Evolutionary conservation across 371 early-diverging fungal species (phyloP).

Genomic region (Rhizopus arrhizus): DNA sequence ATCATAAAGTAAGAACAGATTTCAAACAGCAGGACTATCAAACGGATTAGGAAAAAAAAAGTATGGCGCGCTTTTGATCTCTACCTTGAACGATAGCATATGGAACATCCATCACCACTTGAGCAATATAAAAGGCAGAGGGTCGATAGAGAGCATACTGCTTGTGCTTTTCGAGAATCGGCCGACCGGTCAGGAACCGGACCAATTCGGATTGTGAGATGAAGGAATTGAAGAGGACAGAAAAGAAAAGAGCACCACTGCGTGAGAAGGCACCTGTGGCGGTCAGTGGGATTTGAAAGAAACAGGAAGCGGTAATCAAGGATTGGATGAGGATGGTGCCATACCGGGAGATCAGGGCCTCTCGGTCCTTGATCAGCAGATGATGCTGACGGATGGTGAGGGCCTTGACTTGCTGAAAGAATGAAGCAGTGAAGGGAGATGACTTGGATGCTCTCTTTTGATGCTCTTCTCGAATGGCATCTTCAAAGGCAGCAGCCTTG

Average conservation of each 20-base stretch:
- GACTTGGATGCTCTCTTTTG: slow-evolving; percentile 39
- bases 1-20: slow-evolving; percentile 62
- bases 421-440: slow-evolving; percentile 55
- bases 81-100: slow-evolving; percentile 42
- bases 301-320: slow-evolving; percentile 68
- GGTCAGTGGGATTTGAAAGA: slow-evolving; percentile 54
- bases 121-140: slow-evolving; percentile 56
- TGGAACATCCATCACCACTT: slow-evolving; percentile 47
- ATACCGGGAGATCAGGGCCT: slow-evolving; percentile 53
- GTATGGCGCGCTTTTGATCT: no score
- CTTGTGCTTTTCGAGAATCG: slow-evolving; percentile 67
- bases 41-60: not conserved
- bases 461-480: slow-evolving; percentile 44
- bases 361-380: slow-evolving; percentile 47
- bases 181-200: slow-evolving; percentile 57
- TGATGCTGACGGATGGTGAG: slow-evolving; percentile 55
- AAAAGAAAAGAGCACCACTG: slow-evolving; percentile 68
- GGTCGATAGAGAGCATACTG: slow-evolving; percentile 61
- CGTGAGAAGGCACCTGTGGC: slow-evolving; percentile 68
- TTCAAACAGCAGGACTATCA: slow-evolving; percentile 39
- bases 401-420: slow-evolving; percentile 51
- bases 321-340: slow-evolving; percentile 63
- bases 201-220: slow-evolving; percentile 58
- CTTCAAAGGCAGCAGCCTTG: slow-evolving; percentile 40
- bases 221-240: slow-evolving; percentile 59